phyloP scores from a whole-genome alignment of 23 red algal species.

The Gracilaria caudata region DNA sequence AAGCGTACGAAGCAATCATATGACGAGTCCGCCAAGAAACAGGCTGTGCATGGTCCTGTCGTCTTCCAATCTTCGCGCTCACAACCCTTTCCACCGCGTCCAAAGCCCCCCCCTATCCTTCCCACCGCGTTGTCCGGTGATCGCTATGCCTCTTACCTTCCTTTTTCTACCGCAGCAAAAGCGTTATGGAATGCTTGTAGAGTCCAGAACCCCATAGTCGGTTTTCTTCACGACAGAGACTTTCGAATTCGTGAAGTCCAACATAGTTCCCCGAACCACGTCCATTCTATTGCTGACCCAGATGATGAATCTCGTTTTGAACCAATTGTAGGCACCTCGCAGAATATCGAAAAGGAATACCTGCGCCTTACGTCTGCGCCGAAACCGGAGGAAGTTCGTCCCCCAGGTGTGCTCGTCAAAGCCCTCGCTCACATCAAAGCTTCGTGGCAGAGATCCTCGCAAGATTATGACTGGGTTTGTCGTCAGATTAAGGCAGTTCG shows the following conservation, averaged over 20 bases:
- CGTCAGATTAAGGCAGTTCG: slow-evolving; percentile 85
- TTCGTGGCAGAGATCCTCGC: slow-evolving; percentile 29
- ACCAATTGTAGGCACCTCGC: slow-evolving; percentile 65
- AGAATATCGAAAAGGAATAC: slow-evolving; percentile 80
- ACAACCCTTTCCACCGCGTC: slow-evolving; percentile 18
- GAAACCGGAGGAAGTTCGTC: slow-evolving; percentile 61
- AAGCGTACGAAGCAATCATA: slow-evolving; percentile 29
- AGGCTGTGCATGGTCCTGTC: slow-evolving; percentile 17
- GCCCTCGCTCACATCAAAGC: slow-evolving; percentile 62
- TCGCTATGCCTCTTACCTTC: slow-evolving; percentile 10
- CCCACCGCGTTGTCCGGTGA: slow-evolving; percentile 23
- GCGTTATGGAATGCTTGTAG: slow-evolving; percentile 37
- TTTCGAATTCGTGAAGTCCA: background rate
- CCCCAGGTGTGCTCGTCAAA: slow-evolving; percentile 60
- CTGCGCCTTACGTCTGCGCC: slow-evolving; percentile 76
- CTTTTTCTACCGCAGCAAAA: slow-evolving; percentile 37
- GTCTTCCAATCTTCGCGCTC: slow-evolving; percentile 2
- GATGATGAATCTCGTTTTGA: slow-evolving; percentile 55
- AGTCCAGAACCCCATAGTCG: slow-evolving; percentile 36
- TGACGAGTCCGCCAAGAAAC: slow-evolving; percentile 14
- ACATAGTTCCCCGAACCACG: slow-evolving; percentile 1
- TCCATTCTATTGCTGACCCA: slow-evolving; percentile 26
- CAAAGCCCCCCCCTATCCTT: slow-evolving; percentile 15
- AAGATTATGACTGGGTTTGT: slow-evolving; percentile 82
- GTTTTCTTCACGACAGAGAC: slow-evolving; percentile 54